phyloP scores from a whole-genome alignment of 1,284 basidiomycete species.

The Flammula alnicola region DNA sequence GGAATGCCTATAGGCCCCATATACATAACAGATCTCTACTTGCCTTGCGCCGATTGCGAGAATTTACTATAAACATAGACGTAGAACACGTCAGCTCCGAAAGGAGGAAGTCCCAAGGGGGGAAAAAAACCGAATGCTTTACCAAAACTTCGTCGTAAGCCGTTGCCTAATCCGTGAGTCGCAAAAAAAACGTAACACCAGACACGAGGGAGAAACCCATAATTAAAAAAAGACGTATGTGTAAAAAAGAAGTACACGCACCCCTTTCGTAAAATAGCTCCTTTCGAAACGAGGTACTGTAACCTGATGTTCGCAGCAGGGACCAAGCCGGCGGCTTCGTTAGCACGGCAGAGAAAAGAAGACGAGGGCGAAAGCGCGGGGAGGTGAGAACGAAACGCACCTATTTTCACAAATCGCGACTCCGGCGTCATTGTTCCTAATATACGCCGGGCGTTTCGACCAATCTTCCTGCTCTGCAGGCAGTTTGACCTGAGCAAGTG shows the following conservation, averaged over 20 bases:
- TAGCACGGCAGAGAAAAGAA: no score
- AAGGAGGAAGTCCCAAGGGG: constrained; percentile 4
- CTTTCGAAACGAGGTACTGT: constrained; percentile 82
- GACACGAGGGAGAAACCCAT: no score
- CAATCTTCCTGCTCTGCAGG: constrained; percentile 82
- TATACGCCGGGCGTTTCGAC: constrained; percentile 81
- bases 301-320: no score
- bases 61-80: constrained; percentile 61
- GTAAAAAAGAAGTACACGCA: no score
- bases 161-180: no score
- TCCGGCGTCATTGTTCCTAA: constrained; percentile 74
- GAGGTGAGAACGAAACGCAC: constrained; percentile 53
- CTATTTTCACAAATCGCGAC: constrained; percentile 81
- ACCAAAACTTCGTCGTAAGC: constrained; percentile 81
- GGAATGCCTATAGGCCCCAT: constrained; percentile 53
- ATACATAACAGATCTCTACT: constrained; percentile 14
- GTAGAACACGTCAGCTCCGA: constrained; percentile 25
- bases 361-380: no score
- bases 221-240: constrained; percentile 21
- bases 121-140: constrained; percentile 23
- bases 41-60: constrained; percentile 69
- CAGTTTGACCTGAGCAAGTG: constrained; percentile 69
- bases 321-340: no score
- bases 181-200: no score
- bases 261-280: constrained; percentile 83